Evolutionary conservation across 2,329 filamentous ascomycete species (phyloP), one percentile per base, ranked within the genome.

Genomic region (Penicillium sp.): DNA sequence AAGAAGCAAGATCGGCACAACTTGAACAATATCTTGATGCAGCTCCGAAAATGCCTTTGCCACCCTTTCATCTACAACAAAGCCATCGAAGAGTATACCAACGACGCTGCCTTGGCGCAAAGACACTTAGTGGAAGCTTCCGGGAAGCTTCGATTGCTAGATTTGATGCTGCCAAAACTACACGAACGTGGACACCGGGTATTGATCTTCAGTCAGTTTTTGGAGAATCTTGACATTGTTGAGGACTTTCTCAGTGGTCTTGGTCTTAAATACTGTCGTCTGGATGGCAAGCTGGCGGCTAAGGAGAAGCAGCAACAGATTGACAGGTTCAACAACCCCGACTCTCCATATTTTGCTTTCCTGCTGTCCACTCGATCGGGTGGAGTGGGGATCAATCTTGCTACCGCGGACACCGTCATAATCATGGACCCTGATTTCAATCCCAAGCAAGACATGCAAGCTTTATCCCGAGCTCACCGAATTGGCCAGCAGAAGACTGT

Each of bases 381-480:
- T 46, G 93, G 95, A 62, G 92, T 98, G 0, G 95, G 93, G 13
- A 98, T 98, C 75, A 98, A 98, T 65, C 78, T 98, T 47, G 93
- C 93, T 0, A 95, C 91, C 6, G 93, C 93, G 2, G 93, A 98
- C 65, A 98, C 93, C 0, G 95, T 98, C 53, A 96, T 98, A 57
- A 96, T 98, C 57, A 83, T 97, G 58, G 91, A 98, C 61, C 89
- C 89, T 0, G 93, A 98, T 65, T 97, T 95, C 76, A 98, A 98
- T 54, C 93, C 93, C 0, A 93, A 98, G 65, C 93, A 98, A 70
- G 95, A 98, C 63, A 87, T 98, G 35, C 93, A 98, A 68, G 93
- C 93, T 0, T 78, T 98, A 27, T 95, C 92, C 27, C 84, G 95
- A 57, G 93, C 92, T 15, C 93, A 98, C 70, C 86, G 93, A 24